Base-by-base conservation (phyloP, 2,329 filamentous ascomycete species). In the Pseudovirgaria hyperparasitica region DNA sequence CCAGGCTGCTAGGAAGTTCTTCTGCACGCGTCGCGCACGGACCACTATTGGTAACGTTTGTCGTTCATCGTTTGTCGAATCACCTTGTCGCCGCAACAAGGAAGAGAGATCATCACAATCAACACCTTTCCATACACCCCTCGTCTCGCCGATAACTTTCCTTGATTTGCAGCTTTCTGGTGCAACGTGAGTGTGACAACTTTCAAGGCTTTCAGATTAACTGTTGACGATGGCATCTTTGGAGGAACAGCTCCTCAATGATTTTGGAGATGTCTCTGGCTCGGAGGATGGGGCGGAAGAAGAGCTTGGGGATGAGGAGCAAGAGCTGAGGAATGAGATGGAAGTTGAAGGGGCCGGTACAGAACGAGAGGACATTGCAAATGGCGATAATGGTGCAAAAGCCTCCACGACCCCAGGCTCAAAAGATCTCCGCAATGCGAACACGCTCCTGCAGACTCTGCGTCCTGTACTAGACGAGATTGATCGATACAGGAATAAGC, bases 241-340 rank as follows among this genome's bases (percentile, higher is more conserved):
- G 37, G 87, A 82, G 36, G 86, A 96, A 46, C 87, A 96, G 52
- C 70, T 98, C 8, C 67, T 96, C 42, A 82, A 90, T 46, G 84
- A 92, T 51, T 90, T 92, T 38, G 84, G 85, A 44, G 82, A 92
- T 47, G n/a, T n/a, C n/a, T 82, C 76, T 5, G 84, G 76, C 27
- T 82, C 82, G 27, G 82, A 90, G 42, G 72, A 68, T 19, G 76
- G 77, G 35, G 71, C 76, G 15, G 73, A 78, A 34, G 68, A 73
- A 20, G 62, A 67, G 25, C 43, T 46, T 19, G 40, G 35, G 19
- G 48, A 63, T 24, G 63, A 72, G 31, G 59, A 68, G 13, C 57
- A 64, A 25, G 71, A 75, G 33, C 68, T 41, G 66, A 76, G 40
- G 73, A 81, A 39, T 74, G 78, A 35, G 68, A 76, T 34, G 82